phyloP scores from a whole-genome alignment of 2,329 filamentous ascomycete species.

The Metarhizium album region DNA sequence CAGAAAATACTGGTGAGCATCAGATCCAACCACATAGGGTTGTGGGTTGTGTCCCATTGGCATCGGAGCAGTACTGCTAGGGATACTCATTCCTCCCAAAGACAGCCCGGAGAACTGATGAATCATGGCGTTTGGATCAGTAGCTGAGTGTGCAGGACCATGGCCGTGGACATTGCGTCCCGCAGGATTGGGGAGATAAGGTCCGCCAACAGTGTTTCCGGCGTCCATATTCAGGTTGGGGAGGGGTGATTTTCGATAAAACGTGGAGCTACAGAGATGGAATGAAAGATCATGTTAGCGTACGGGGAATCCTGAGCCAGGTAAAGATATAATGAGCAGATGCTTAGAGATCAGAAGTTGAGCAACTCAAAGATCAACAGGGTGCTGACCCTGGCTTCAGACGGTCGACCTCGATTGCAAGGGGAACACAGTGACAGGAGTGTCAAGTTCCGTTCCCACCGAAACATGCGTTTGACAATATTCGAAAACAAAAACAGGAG shows the following conservation, averaged over 20 bases:
- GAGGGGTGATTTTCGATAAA: constrained; percentile 23
- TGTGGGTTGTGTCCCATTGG: constrained; percentile 24
- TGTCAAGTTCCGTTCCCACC: not conserved
- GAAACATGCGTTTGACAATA: not conserved
- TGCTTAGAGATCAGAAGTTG: not conserved
- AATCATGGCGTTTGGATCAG: constrained; percentile 21
- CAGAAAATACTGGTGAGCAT: constrained; percentile 28
- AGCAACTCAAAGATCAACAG: not conserved
- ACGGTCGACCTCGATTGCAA: not conserved
- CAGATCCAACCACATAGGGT: constrained; percentile 26
- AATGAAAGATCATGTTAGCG: not conserved
- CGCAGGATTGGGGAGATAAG: constrained; percentile 21
- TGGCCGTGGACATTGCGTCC: constrained; percentile 20
- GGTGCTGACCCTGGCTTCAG: not conserved
- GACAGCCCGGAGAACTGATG: constrained; percentile 28
- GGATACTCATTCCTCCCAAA: constrained; percentile 24
- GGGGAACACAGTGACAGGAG: not conserved
- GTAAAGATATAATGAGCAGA: not conserved
- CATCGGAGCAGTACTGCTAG: constrained; percentile 17
- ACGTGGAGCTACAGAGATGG: constrained; percentile 16
- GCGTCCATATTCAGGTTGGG: constrained; percentile 25
- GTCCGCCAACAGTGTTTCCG: constrained; percentile 18
- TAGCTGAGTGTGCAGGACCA: constrained; percentile 17
- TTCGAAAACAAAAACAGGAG: constrained; percentile 1
- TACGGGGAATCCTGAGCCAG: not conserved